Evolutionary conservation across 176 grass and related monocot species (phyloP), one percentile per base, ranked within the genome.

Genomic region (Carex scoparia): DNA sequence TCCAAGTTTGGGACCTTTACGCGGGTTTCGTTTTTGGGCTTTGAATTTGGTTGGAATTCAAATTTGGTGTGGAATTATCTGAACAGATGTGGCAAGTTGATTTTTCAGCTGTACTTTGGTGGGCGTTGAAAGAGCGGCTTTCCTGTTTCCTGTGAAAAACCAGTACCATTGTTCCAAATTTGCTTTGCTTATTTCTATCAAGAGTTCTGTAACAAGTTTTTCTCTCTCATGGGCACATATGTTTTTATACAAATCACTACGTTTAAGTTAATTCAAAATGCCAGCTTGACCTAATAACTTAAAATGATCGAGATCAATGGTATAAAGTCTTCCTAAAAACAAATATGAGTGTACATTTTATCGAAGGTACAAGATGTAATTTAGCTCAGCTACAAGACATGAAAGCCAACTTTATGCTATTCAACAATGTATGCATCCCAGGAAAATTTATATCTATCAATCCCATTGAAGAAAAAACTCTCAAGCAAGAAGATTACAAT

Each of bases 401-500:
- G 0, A 28, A 32, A 58, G 6, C 6, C 53, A 16, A 57, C 9
- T 35, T 35, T 79, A 33, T 79, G 74, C 12, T 58, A 79, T 79
- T 79, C 54, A 33, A 35, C 7, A 33, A 58, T 58, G 14, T 9
- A 33, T 32, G 12, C 53, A 31, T 56, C 74, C 51, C 15, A 78
- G 37, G 53, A 28, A 58, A 76, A 79, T 79, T 79, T 33, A 35
- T 15, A 15, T 77, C 49, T 77, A 56, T 56, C 28, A 56, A 77
- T 5, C 73, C 18, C 74, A 79, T 33, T 58, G 54, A 79, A 79
- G 28, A 79, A 6, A 79, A 0, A 33, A 79, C 18, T 79, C 71
- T 79, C 35, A 79, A 79, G 28, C 51, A 79, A 58, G 53, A 79
- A 79, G 7, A 79, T 79, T 79, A 79, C 74, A 79, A 16, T 58